Evolutionary conservation across 2,329 filamentous ascomycete species (phyloP).

Genomic region (Decorospora gaudefroyi): DNA sequence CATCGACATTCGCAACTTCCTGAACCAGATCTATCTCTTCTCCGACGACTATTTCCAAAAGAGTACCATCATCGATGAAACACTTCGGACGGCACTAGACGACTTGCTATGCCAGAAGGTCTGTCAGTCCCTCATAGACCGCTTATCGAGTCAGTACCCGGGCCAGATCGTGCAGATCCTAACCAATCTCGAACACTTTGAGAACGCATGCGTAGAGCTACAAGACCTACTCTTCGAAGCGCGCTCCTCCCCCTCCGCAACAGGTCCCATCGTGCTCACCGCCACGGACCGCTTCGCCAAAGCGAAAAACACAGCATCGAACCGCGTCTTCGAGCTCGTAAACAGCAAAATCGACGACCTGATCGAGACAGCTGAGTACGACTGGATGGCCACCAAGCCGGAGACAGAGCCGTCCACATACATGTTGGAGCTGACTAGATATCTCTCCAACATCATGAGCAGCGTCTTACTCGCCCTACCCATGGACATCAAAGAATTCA

Average conservation of each 20-base stretch:
- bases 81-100: slow-evolving; percentile 84
- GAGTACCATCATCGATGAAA: slow-evolving; percentile 86
- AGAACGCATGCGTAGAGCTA: slow-evolving; percentile 86
- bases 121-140: slow-evolving; percentile 85
- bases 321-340: slow-evolving; percentile 96
- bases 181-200: slow-evolving; percentile 96
- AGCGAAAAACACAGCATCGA: slow-evolving; percentile 95
- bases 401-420: slow-evolving; percentile 83
- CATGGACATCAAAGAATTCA: slow-evolving; percentile 92
- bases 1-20: slow-evolving; percentile 95
- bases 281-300: slow-evolving; percentile 85
- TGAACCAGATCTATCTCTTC: slow-evolving; percentile 98
- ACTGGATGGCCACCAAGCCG: slow-evolving; percentile 71
- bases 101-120: slow-evolving; percentile 92
- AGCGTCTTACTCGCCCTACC: slow-evolving; percentile 92
- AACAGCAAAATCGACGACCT: slow-evolving; percentile 99
- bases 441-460: slow-evolving; percentile 95
- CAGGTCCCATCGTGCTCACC: slow-evolving; percentile 75
- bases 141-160: slow-evolving; percentile 87
- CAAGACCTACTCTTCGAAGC: slow-evolving; percentile 85
- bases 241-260: slow-evolving; percentile 77
- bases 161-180: slow-evolving; percentile 98
- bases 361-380: slow-evolving; percentile 95
- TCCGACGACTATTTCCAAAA: slow-evolving; percentile 95
- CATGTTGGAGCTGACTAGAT: slow-evolving; percentile 91